Conservation (phyloP, 2,329 filamentous ascomycete genomes). For the Graphilbum ipis-grandicollis region DNA sequence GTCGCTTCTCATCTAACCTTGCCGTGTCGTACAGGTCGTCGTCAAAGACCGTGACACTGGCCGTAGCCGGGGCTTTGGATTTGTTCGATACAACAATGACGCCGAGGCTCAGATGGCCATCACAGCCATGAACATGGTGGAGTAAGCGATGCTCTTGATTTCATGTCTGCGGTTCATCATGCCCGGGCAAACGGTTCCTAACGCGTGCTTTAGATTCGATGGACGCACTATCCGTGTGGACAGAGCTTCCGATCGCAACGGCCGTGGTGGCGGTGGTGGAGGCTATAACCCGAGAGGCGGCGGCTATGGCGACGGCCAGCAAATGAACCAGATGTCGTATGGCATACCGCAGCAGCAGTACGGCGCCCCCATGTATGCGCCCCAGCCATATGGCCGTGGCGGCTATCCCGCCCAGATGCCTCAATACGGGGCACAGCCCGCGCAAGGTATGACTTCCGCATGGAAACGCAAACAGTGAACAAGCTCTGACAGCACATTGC, state of each 20-base stretch:
- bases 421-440: constrained; percentile 23
- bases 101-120: constrained; percentile 64
- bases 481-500: not conserved
- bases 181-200: constrained; percentile 9
- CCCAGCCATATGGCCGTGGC: constrained; percentile 25
- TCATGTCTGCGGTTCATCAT: constrained; percentile 2
- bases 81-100: constrained; percentile 74
- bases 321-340: constrained; percentile 18
- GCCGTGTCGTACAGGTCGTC: constrained; percentile 77
- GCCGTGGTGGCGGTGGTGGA: constrained; percentile 10
- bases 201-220: constrained; percentile 51
- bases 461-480: not conserved
- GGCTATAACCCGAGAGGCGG: constrained; percentile 16
- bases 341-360: constrained; percentile 17
- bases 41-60: constrained; percentile 96
- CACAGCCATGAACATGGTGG: constrained; percentile 66
- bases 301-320: constrained; percentile 15
- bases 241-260: constrained; percentile 58
- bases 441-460: constrained; percentile 15
- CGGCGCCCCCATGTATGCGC: constrained; percentile 19
- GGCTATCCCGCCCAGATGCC: constrained; percentile 19
- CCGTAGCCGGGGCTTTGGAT: constrained; percentile 92
- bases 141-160: constrained; percentile 39
- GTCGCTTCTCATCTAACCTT: not conserved
- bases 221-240: constrained; percentile 89